A percentile compares a stretch with the other conserved stretches of the same genome.
phyloP scores from a whole-genome alignment of 371 early-diverging fungal species.

The Rhizomucor pusillus region DNA sequence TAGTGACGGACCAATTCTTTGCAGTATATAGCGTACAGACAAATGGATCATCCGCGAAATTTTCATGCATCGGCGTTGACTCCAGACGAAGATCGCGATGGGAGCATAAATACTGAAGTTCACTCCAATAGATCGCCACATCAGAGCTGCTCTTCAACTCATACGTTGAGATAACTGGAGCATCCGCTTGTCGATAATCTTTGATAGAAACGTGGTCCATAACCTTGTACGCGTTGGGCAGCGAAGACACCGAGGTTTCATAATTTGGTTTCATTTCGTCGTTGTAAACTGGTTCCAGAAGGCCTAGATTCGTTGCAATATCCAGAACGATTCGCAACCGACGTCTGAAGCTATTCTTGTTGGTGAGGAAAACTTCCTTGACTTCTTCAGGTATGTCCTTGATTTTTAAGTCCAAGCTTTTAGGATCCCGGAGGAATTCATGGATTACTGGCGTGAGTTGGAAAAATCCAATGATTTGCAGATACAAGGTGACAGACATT shows the following conservation, averaged over 20 bases:
- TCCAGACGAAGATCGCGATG: conserved; percentile 1
- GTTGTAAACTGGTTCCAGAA: background rate
- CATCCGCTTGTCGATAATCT: conserved; percentile 5
- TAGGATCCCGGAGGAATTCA: conserved; percentile 11
- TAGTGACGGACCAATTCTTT: conserved; percentile 48
- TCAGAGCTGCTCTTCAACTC: conserved; percentile 14
- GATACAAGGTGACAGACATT: conserved; percentile 16
- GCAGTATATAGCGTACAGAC: conserved; percentile 8
- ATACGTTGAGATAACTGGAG: conserved; percentile 17
- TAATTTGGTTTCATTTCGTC: background rate
- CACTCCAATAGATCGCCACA: conserved; percentile 35
- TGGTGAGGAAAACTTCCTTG: conserved; percentile 2
- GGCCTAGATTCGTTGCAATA: background rate
- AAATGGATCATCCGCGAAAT: too few species aligned
- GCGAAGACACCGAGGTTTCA: conserved; percentile 2
- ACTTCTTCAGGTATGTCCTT: conserved; percentile 16
- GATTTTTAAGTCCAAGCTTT: background rate
- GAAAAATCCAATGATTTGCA: conserved; percentile 24
- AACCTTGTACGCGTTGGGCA: conserved; percentile 6
- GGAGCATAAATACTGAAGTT: conserved; percentile 28
- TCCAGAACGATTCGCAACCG: conserved; percentile 13
- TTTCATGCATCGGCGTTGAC: background rate
- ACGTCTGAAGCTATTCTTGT: conserved; percentile 15
- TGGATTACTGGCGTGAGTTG: background rate
- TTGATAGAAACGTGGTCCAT: conserved; percentile 3